Evolutionary conservation across 768 basidiomycete species (phyloP), one percentile per base, ranked within the genome.

Genomic region (Neoboletus subvelutipes): DNA sequence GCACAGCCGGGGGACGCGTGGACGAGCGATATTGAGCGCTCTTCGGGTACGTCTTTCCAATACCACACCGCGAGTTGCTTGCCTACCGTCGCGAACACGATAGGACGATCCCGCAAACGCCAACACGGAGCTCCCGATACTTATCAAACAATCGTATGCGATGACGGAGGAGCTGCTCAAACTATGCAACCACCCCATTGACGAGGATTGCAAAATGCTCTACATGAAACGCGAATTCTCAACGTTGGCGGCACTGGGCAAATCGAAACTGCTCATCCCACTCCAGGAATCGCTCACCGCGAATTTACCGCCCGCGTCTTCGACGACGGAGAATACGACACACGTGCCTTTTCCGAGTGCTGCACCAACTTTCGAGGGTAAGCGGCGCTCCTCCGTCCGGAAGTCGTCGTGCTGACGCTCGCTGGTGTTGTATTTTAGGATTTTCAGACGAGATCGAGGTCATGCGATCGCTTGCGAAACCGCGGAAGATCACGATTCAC

Each of bases 201-300:
- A 71, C 9, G 74, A 78, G 58, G 79, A 64, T 58, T 71, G 65
- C 54, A 62, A 56, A 11, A 76, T 58, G 60, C 77, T 65, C 64
- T 69, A 37, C 65, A 77, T 77, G 85, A 77, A 65, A 64, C 81
- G 68, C 78, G 69, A 78, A 47, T 92, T 78, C 75, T 81, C 72
- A 46, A 75, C 61, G 67, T 67, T 96, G 29, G 77, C 77, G 24
- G 69, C 67, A 22, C 73, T 90, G 24, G 83, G 83, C n/a, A 80
- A 77, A 18, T 88, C 84, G 18, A 75, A 76, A 4, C 73, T 98
- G 64, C 87, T 98, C 53, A 86, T 98, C 34, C 97, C 97, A 0
- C 77, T 98, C 5, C 96, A 98, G 75, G 90, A 93, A 67, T 94
- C 92, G 0, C 79, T 99, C 53, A 97, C 89, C 1, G 93, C 90